Percentiles rank a stretch among this genome's conserved stretches.
Evolutionary conservation across 2,329 filamentous ascomycete genomes (phyloP).

Genomic region (Colletotrichum sublineola): DNA sequence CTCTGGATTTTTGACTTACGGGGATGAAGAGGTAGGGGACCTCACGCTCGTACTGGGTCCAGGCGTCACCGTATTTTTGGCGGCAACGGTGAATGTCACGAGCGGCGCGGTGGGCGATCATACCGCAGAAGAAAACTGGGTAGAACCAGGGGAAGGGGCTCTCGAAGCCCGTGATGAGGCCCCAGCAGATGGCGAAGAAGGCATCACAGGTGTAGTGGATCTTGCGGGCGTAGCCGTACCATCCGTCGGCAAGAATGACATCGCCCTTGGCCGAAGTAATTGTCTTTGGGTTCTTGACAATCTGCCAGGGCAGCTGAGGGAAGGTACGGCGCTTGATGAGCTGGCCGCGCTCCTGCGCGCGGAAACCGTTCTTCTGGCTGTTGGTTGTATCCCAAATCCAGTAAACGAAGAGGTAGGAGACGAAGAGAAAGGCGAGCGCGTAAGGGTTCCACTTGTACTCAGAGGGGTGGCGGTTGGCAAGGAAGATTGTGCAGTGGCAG

Average conservation of each 20-base stretch:
- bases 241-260: conserved; percentile 85
- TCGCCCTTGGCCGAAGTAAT: conserved; percentile 81
- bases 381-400: conserved; percentile 95
- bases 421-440: conserved; percentile 74
- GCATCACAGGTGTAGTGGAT: conserved; percentile 83
- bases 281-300: conserved; percentile 82
- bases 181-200: conserved; percentile 84
- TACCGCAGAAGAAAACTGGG: conserved; percentile 81
- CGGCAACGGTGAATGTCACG: conserved; percentile 83
- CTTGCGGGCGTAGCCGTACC: conserved; percentile 68
- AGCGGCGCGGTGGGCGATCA: conserved; percentile 84
- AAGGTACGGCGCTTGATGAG: conserved; percentile 81
- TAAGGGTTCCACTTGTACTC: conserved; percentile 83
- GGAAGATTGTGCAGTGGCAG: conserved; percentile 92
- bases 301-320: conserved; percentile 91
- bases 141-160: conserved; percentile 94
- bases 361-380: conserved; percentile 94
- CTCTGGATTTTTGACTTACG: conserved; percentile 46
- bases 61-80: conserved; percentile 84
- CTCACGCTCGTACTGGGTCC: conserved; percentile 82
- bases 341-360: conserved; percentile 81
- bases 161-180: conserved; percentile 82
- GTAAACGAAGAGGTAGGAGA: conserved; percentile 85
- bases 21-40: conserved; percentile 86
- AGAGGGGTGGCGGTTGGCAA: conserved; percentile 84